phyloP scores from a whole-genome alignment of 192 early-diverging fungal species.

The Endogone sp. region DNA sequence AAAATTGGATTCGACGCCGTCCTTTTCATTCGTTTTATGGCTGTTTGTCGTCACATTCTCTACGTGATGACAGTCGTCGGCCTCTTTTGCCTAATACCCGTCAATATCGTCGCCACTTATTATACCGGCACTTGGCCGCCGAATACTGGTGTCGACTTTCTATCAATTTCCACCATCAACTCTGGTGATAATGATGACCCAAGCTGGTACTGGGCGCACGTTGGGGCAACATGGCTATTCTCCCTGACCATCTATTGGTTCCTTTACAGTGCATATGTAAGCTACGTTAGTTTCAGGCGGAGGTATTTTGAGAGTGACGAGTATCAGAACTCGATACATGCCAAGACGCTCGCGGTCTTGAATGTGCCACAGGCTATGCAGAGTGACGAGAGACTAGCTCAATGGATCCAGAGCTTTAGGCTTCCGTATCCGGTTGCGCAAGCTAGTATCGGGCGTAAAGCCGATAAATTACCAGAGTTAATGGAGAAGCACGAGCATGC shows the following conservation, averaged over 20 bases:
- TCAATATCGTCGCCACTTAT: conserved; percentile 51
- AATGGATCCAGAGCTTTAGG: conserved; percentile 41
- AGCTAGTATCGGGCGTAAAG: conserved; percentile 62
- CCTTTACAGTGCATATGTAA: conserved; percentile 47
- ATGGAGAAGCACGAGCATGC: conserved; percentile 60
- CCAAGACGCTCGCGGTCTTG: conserved; percentile 64
- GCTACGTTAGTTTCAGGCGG: conserved; percentile 47
- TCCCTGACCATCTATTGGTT: conserved; percentile 48
- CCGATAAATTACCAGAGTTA: conserved; percentile 58
- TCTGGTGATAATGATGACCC: conserved; percentile 16
- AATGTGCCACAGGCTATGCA: conserved; percentile 56
- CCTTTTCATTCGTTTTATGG: conserved; percentile 64
- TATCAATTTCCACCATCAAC: conserved; percentile 32
- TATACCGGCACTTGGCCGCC: conserved; percentile 35
- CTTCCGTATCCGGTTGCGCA: conserved; percentile 42
- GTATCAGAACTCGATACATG: conserved; percentile 60
- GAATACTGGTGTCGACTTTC: conserved; percentile 22
- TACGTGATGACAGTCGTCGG: conserved; percentile 53
- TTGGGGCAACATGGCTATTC: conserved; percentile 53
- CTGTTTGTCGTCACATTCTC: conserved; percentile 55
- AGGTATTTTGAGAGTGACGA: conserved; percentile 53
- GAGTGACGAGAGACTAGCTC: conserved; percentile 45
- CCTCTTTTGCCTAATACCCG: conserved; percentile 55
- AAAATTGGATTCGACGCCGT: conserved; percentile 71
- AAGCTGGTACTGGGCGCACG: conserved; percentile 62